A percentile compares a stretch with the other conserved stretches of the same genome.
These are phyloP conservation scores for Ammopiptanthus mongolicus DNA, from an alignment of 306 rosid species.

Conservation along the genomic window DNA sequence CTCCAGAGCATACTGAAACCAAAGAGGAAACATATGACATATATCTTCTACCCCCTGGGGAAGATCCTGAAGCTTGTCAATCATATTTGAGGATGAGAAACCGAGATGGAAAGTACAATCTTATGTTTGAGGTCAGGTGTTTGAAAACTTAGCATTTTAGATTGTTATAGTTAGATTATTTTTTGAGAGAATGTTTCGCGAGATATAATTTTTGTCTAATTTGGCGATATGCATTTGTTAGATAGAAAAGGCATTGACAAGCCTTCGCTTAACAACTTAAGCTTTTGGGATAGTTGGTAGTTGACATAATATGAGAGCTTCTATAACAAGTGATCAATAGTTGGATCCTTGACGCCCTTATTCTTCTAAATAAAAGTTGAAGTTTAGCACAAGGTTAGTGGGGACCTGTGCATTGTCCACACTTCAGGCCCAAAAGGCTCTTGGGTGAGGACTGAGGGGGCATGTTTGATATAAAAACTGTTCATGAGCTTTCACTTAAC, in stretches of 20 bases:
- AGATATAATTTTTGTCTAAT: background rate
- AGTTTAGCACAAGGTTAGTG: too few relatives aligned
- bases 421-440: too few relatives aligned
- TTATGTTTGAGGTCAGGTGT: conserved; percentile 90
- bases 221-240: conserved; percentile 8
- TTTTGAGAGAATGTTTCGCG: background rate
- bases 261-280: background rate
- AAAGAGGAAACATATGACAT: conserved; percentile 96
- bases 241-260: too few relatives aligned
- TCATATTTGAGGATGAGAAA: conserved; percentile 99
- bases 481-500: too few relatives aligned
- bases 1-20: conserved; percentile 62
- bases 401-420: too few relatives aligned
- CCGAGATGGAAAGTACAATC: conserved; percentile 97
- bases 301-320: background rate
- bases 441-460: too few relatives aligned
- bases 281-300: background rate
- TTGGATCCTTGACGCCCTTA: too few relatives aligned
- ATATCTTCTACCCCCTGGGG: conserved; percentile 97
- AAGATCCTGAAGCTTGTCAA: conserved; percentile 99
- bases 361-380: too few relatives aligned
- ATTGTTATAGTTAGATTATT: background rate
- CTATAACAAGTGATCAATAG: too few relatives aligned
- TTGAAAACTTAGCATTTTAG: conserved; percentile 13
- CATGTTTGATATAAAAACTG: too few relatives aligned